Evolutionary conservation across 164 flowering plant genomes (phyloP).

Genomic region (Berberis vulgaris): DNA sequence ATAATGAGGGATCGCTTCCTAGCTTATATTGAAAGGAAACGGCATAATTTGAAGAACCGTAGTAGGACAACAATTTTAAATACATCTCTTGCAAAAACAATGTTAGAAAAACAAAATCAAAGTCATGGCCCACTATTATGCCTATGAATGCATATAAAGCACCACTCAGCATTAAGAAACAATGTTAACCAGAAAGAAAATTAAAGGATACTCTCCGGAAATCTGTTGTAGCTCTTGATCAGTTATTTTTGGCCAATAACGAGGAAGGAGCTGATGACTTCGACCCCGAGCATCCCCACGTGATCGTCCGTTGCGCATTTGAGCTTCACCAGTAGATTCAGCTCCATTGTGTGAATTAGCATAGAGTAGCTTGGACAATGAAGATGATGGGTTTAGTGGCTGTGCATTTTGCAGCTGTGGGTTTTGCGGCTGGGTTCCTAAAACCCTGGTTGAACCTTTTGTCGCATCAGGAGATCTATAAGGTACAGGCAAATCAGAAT

Average conservation of each 20-base stretch:
- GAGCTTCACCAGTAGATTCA: conserved; percentile 46
- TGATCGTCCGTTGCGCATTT: conserved; percentile 40
- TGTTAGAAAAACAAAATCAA: too few relatives aligned
- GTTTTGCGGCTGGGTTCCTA: conserved; percentile 27
- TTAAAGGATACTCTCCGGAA: not conserved
- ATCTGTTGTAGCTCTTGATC: conserved; percentile 73
- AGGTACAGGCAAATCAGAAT: conserved; percentile 29
- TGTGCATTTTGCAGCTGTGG: too few relatives aligned
- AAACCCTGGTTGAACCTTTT: conserved; percentile 29
- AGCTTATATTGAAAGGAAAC: too few relatives aligned
- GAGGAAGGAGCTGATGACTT: conserved; percentile 53
- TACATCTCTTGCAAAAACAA: too few relatives aligned
- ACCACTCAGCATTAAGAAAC: not conserved
- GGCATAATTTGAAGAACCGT: too few relatives aligned
- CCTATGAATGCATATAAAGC: too few relatives aligned
- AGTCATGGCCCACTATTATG: too few relatives aligned
- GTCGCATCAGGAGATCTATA: conserved; percentile 27
- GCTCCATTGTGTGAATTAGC: conserved; percentile 29
- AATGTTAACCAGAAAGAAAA: not conserved
- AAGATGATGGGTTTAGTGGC: conserved; percentile 28
- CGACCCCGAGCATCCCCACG: conserved; percentile 52
- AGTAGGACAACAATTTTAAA: too few relatives aligned
- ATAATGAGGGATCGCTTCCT: too few relatives aligned
- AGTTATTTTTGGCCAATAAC: conserved; percentile 76
- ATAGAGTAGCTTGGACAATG: conserved; percentile 28